Conservation (phyloP, 768 basidiomycete genomes). For the Boletus sp. region DNA sequence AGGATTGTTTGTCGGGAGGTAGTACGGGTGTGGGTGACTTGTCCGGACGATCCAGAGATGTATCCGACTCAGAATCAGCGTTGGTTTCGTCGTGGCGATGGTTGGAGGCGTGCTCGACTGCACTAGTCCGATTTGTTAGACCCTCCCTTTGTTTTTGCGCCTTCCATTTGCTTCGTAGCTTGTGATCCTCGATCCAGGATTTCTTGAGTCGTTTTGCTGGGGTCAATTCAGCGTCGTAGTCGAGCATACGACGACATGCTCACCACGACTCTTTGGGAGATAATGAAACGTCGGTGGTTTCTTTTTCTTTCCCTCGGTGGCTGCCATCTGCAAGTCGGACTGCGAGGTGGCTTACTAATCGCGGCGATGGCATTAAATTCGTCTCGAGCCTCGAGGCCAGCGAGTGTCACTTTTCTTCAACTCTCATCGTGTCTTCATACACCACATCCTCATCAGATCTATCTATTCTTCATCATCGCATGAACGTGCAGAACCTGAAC, state of each 20-base stretch:
- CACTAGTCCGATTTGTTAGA: constrained; percentile 16
- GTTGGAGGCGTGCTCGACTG: background rate
- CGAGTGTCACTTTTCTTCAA: constrained; percentile 16
- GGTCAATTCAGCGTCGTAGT: constrained; percentile 3
- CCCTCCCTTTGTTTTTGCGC: constrained; percentile 58
- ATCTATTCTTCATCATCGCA: constrained; percentile 61
- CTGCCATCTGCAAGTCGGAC: background rate
- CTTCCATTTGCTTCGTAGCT: constrained; percentile 78
- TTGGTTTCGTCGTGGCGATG: background rate
- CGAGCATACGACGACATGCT: constrained; percentile 5
- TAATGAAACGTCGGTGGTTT: constrained; percentile 71
- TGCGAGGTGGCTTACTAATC: constrained; percentile 25
- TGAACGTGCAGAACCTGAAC: constrained; percentile 92
- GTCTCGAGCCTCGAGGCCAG: background rate
- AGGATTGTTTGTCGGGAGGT: constrained; percentile 25
- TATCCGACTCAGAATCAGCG: background rate
- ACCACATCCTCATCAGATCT: constrained; percentile 46
- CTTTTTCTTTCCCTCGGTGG: constrained; percentile 33
- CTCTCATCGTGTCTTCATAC: constrained; percentile 35
- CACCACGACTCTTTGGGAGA: constrained; percentile 61
- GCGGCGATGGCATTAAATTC: constrained; percentile 22
- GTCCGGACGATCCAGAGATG: constrained; percentile 1
- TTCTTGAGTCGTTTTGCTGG: constrained; percentile 79
- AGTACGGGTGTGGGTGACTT: constrained; percentile 3
- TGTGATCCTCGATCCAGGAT: constrained; percentile 72